phyloP scores from a whole-genome alignment of 1,139 yeast genomes.

The Yamadazyma dendronema region DNA sequence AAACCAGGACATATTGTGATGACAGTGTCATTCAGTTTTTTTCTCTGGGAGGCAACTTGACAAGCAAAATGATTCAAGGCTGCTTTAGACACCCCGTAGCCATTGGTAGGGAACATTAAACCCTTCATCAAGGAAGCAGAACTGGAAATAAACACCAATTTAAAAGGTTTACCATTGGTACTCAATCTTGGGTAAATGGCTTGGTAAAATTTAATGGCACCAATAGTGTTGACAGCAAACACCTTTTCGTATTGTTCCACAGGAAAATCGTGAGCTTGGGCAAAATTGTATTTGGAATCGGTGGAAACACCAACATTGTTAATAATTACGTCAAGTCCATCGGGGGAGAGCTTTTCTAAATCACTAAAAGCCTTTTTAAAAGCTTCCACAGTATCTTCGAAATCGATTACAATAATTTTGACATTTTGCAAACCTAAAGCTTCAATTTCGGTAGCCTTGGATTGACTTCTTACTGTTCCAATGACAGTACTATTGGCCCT shows the following conservation, averaged over 20 bases:
- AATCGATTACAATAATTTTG: slow-evolving; percentile 13
- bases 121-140: too few relatives aligned
- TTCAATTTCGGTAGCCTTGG: slow-evolving; percentile 9
- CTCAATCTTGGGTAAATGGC: slow-evolving; percentile 20
- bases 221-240: slow-evolving; percentile 26
- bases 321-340: slow-evolving; percentile 17
- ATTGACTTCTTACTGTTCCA: slow-evolving; percentile 18
- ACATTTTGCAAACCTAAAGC: slow-evolving; percentile 10
- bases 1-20: slow-evolving; percentile 51
- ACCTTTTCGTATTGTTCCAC: slow-evolving; percentile 16
- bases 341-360: slow-evolving; percentile 11
- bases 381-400: neutral
- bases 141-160: slow-evolving; percentile 24
- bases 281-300: neutral
- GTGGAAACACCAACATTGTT: slow-evolving; percentile 17
- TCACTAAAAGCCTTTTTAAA: slow-evolving; percentile 4
- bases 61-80: slow-evolving; percentile 4
- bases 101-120: too few relatives aligned
- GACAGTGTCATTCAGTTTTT: slow-evolving; percentile 33
- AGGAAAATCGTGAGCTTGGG: neutral
- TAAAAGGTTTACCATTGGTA: slow-evolving; percentile 19
- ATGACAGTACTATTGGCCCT: slow-evolving; percentile 13
- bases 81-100: slow-evolving; percentile 4
- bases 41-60: slow-evolving; percentile 11
- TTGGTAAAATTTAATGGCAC: slow-evolving; percentile 27